Base-by-base conservation (phyloP, 352 stramenopile species). In the Lagenidium giganteum region DNA sequence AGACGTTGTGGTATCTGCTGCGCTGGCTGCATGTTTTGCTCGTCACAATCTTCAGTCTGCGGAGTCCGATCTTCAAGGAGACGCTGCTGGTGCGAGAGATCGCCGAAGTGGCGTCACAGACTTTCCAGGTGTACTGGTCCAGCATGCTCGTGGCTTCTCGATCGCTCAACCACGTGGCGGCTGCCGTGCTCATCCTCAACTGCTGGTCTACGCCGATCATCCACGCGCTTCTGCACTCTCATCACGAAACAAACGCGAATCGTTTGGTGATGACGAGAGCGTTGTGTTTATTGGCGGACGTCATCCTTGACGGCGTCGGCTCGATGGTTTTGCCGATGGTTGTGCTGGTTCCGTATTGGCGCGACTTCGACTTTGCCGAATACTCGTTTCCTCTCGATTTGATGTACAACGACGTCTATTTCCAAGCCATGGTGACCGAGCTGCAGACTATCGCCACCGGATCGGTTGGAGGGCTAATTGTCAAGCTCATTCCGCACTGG, bases 81-180 rank as follows among this genome's bases (percentile, higher is more conserved):
- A 41, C 50, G 25, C 27, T 69, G 25, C 20, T 63, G 3, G 12
- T 55, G 14, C 41, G 46, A 28, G 59, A 69, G 34, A 16, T 62
- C 5, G 21, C 45, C 8, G 59, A 69, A 30, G 50, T 69, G 30
- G 28, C 14, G 4, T 58, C 46, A 4, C 55, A 69, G 20, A 55
- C 51, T 6, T 66, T 66, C 30, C 59, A 69, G 18, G 42, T 51
- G 18, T 41, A 69, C 27, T 47, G 42, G 3, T 60, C 42, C 3
- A 66, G 60, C 17, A 22, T 37, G 5, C 22, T 63, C 9, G 46
- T 66, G 11, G 52, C 50, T 13, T 48, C 47, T 32, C 26, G 40
- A 30, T 67, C 56, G 61, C 58, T 64, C 5, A 70, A 64, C 28
- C 45, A 61, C 22, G 39, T 64, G 2, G 57, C 59, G 16, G 37